Conservation (phyloP, 1,284 basidiomycete genomes). For the Naganishia liquefaciens region DNA sequence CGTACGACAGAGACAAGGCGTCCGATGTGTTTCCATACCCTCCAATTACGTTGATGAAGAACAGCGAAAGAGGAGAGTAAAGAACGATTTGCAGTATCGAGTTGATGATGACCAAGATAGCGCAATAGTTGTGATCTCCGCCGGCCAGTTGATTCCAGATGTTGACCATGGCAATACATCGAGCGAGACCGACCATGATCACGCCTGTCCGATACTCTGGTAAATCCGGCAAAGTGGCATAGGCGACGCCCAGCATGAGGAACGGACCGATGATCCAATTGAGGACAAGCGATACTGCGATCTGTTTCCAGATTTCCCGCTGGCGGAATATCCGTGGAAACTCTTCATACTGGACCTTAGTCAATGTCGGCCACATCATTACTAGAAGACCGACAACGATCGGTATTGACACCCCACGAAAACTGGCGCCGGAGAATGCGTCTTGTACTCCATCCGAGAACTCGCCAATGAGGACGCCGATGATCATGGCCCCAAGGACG, state of each 20-base stretch:
- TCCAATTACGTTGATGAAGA: conserved; percentile 75
- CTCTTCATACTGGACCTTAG: conserved; percentile 71
- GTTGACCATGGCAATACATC: conserved; percentile 72
- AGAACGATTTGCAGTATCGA: conserved; percentile 71
- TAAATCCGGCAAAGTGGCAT: conserved; percentile 79
- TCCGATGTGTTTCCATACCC: conserved; percentile 44
- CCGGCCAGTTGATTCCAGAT: conserved; percentile 79
- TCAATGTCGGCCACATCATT: conserved; percentile 85
- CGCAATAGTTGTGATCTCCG: conserved; percentile 75
- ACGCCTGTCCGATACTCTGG: conserved; percentile 59
- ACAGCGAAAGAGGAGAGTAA: conserved; percentile 71
- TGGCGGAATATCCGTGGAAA: conserved; percentile 64
- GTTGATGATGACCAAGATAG: conserved; percentile 63
- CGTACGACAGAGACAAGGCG: conserved; percentile 64
- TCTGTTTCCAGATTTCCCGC: conserved; percentile 66
- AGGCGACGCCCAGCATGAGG: conserved; percentile 79
- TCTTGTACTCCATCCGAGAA: conserved; percentile 45
- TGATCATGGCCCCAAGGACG: conserved; percentile 74
- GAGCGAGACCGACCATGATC: conserved; percentile 63
- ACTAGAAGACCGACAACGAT: conserved; percentile 74
- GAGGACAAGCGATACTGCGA: conserved; percentile 68
- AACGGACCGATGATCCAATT: conserved; percentile 83
- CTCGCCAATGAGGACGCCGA: conserved; percentile 74
- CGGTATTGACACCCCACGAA: conserved; percentile 59
- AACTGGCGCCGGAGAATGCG: conserved; percentile 38